Evolutionary conservation across 2,329 filamentous ascomycete species (phyloP).

Genomic region (Colletotrichum limetticola): DNA sequence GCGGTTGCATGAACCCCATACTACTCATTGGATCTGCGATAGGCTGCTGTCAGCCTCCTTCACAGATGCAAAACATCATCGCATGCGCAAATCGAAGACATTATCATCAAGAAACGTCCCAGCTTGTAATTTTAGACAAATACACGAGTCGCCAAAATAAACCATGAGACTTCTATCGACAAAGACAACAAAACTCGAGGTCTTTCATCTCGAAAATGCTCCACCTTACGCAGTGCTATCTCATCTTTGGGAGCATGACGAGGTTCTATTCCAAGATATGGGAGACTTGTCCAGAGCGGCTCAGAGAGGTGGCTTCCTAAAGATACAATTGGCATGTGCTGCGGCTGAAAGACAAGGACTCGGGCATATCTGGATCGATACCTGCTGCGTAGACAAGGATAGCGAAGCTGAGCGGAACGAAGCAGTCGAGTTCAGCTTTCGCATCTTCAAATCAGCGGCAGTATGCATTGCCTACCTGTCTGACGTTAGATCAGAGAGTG

Average conservation of each 20-base stretch:
- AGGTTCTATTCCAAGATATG: not conserved
- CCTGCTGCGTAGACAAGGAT: not conserved
- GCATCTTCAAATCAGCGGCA: not conserved
- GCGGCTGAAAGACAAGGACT: no score
- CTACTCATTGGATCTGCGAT: not conserved
- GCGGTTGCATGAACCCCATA: not conserved
- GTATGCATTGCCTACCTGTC: not conserved
- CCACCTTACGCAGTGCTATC: not conserved
- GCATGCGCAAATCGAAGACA: not conserved
- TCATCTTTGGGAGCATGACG: not conserved
- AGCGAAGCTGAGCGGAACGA: not conserved
- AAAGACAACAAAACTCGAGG: not conserved
- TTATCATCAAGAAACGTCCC: no score
- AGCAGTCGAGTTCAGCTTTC: not conserved
- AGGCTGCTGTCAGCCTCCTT: not conserved
- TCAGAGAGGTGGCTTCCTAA: not conserved
- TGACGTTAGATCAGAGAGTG: not conserved
- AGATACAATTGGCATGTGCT: no score
- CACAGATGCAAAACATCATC: not conserved
- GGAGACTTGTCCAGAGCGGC: not conserved
- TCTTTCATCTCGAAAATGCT: not conserved
- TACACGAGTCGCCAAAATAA: no score
- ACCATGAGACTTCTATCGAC: not conserved
- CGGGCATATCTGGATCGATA: not conserved
- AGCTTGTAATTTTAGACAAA: no score